These are phyloP conservation scores for Hypericum androsaemum DNA, from an alignment of 345 rosid species.

Conservation along the genomic window DNA sequence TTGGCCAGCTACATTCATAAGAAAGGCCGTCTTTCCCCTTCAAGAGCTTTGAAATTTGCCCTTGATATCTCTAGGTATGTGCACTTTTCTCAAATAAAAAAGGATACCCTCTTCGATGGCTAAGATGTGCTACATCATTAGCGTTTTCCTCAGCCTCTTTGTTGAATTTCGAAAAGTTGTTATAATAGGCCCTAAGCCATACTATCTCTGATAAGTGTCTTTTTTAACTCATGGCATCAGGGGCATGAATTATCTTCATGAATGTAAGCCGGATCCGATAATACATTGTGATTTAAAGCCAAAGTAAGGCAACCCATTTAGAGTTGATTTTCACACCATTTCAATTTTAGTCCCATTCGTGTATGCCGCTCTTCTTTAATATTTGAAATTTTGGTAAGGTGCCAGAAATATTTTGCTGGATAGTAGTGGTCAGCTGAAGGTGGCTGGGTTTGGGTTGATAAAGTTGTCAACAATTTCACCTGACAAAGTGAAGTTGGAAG, in stretches of 20 bases:
- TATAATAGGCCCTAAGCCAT: not conserved
- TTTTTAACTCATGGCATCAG: conserved; percentile 34
- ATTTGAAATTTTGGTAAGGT: conserved; percentile 86
- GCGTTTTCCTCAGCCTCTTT: too few relatives aligned
- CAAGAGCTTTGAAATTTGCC: conserved; percentile 72
- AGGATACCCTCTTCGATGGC: not conserved
- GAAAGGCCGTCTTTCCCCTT: conserved; percentile 82
- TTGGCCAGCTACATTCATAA: conserved; percentile 63
- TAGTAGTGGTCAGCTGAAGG: conserved; percentile 72
- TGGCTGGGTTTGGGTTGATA: conserved; percentile 79
- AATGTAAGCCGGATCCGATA: conserved; percentile 77
- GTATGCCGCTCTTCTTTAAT: conserved; percentile 42
- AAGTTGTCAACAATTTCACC: conserved; percentile 46
- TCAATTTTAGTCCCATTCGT: conserved; percentile 13
- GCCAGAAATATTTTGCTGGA: conserved; percentile 99
- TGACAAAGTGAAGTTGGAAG: conserved; percentile 45
- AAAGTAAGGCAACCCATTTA: conserved; percentile 67
- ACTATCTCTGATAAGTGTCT: conserved; percentile 6
- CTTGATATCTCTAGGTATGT: conserved; percentile 85
- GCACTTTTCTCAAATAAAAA: conserved; percentile 9
- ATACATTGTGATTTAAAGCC: conserved; percentile 87
- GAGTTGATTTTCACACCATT: conserved; percentile 22
- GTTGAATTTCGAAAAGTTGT: too few relatives aligned
- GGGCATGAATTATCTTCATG: conserved; percentile 58
- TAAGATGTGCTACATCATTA: too few relatives aligned